Evolutionary conservation across 2,329 filamentous ascomycete genomes (phyloP).

Genomic region (Monilinia fructigena): DNA sequence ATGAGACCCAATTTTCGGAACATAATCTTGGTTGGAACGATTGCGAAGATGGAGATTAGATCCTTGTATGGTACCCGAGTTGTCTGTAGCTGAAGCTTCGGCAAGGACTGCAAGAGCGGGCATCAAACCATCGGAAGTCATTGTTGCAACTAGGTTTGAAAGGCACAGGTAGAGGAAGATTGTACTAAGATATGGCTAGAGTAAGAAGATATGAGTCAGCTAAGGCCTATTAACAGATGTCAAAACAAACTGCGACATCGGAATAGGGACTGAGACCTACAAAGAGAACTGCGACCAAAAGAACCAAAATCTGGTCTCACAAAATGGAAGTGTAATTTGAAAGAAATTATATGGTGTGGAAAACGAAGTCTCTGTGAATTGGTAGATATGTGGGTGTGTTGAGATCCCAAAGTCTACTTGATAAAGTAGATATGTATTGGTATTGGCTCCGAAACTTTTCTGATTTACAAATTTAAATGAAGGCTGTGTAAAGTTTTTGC

Average conservation of each 20-base stretch:
- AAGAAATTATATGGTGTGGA: neutral
- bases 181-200: neutral
- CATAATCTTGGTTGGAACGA: neutral
- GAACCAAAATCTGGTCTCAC: neutral
- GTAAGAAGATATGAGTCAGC: neutral
- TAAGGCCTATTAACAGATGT: too few species aligned
- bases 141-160: neutral
- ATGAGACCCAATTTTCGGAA: neutral
- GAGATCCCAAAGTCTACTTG: fast-evolving
- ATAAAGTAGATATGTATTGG: neutral
- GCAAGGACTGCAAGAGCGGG: too few species aligned
- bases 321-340: neutral
- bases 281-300: neutral
- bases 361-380: neutral
- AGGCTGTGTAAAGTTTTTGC: neutral
- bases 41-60: neutral
- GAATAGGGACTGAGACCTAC: neutral
- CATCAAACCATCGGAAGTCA: neutral
- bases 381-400: neutral
- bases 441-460: neutral
- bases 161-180: neutral
- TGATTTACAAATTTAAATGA: neutral
- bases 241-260: neutral
- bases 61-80: neutral
- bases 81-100: neutral